Evolutionary conservation across 257 asterid genomes (phyloP), one percentile per base, ranked within the genome.

Genomic region (Mentha longifolia): DNA sequence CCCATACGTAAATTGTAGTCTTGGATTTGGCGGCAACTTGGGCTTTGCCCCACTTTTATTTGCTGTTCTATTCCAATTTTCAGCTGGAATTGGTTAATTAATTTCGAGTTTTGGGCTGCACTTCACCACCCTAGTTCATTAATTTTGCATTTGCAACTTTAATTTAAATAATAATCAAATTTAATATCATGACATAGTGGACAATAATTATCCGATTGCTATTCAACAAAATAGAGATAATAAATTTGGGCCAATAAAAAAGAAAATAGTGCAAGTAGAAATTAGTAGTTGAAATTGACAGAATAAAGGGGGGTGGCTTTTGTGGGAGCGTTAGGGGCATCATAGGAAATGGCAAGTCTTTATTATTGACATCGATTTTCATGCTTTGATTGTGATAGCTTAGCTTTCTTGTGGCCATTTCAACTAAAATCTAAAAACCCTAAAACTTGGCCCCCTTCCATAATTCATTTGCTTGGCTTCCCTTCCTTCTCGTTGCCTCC

Each of bases 271-370:
- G 60, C 6, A 52, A 52, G 31, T 52, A 19, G 59, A 54, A 22
- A 12, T 1, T 28, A 35, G 41, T 58, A 14, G 14, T 47, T 42
- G 25, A 64, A 19, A 35, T n/a, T 12, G 9, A 14, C 14, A 61
- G 16, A 17, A 3, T 2, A 47, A 45, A 19, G 39, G 65, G 65
- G 43, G 75, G 25, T 56, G 73, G 63, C 72, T 20, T 58, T 69
- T 76, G 52, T 57, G 33, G 61, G 50, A 46, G 37, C 22, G 67
- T 60, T 35, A 45, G 51, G 55, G 61, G 10, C 57, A 31, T 13
- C 35, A 16, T 6, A 13, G 16, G 15, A 28, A 55, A 15, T 25
- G 39, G 47, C 17, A 20, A 12, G 25, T 72, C 43, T 15, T 20
- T 52, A 13, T 62, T 46, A 50, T 41, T 65, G 30, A 52, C 37